Percentiles rank a stretch among this genome's conserved stretches.
These are phyloP conservation scores for Hyaloperonospora arabidopsidis DNA, from an alignment of 352 stramenopile species.

Conservation along the genomic window DNA sequence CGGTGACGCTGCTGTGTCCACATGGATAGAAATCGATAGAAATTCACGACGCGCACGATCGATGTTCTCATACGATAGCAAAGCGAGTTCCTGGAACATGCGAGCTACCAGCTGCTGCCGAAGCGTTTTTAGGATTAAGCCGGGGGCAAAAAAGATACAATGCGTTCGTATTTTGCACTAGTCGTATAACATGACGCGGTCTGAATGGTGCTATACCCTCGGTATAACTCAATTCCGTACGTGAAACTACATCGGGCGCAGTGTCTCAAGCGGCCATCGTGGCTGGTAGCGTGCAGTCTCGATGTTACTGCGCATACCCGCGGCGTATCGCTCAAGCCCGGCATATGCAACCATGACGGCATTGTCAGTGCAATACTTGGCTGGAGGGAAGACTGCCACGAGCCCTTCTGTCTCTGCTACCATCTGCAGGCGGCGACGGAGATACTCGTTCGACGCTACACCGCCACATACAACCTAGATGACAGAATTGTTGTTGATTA, in stretches of 20 bases:
- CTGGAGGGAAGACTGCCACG: slow-evolving; percentile 42
- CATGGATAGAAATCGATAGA: too few species aligned
- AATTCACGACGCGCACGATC: too few species aligned
- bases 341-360: slow-evolving; percentile 95
- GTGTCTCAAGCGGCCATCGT: slow-evolving; percentile 64
- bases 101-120: too few species aligned
- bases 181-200: too few species aligned
- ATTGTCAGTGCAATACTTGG: slow-evolving; percentile 97
- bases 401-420: slow-evolving; percentile 46
- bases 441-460: slow-evolving; percentile 94
- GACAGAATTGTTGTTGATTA: slow-evolving; percentile 1
- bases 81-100: too few species aligned
- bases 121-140: too few species aligned
- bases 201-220: too few species aligned
- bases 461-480: slow-evolving; percentile 91
- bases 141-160: too few species aligned
- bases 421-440: slow-evolving; percentile 81
- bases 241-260: slow-evolving; percentile 34
- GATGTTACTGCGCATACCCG: slow-evolving; percentile 51
- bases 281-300: slow-evolving; percentile 52
- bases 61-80: too few species aligned
- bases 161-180: too few species aligned
- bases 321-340: slow-evolving; percentile 59
- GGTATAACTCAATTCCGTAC: too few species aligned
- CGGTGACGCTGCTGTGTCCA: too few species aligned